These are phyloP conservation scores for Ceratobasidium sp. DNA, from an alignment of 1,284 basidiomycete species.

Conservation along the genomic window DNA sequence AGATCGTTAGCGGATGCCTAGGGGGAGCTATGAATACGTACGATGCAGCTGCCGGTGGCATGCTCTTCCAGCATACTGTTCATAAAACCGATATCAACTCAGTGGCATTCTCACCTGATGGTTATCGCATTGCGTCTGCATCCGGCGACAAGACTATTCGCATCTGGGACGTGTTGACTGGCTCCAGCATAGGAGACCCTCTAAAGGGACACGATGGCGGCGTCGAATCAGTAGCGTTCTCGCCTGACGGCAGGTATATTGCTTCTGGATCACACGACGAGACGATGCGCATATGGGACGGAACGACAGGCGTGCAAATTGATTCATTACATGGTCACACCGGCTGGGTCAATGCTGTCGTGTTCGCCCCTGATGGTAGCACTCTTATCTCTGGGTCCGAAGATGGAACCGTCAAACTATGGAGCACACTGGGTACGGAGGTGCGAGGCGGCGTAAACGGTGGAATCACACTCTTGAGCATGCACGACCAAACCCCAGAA, in stretches of 20 bases:
- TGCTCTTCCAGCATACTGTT: slow-evolving; percentile 48
- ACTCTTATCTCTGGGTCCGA: slow-evolving; percentile 57
- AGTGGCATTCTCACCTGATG: slow-evolving; percentile 7
- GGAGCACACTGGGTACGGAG: slow-evolving; percentile 52
- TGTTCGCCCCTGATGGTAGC: slow-evolving; percentile 61
- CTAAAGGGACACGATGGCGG: neutral
- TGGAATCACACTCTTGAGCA: no score
- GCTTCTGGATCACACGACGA: neutral
- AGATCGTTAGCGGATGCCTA: slow-evolving; percentile 30
- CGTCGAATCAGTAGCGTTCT: neutral
- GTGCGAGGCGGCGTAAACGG: no score
- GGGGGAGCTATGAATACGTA: slow-evolving; percentile 43
- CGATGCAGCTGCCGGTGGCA: slow-evolving; percentile 30
- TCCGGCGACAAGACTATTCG: neutral
- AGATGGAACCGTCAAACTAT: slow-evolving; percentile 62
- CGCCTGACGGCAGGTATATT: slow-evolving; percentile 13
- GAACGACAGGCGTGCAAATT: neutral
- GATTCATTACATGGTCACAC: slow-evolving; percentile 58
- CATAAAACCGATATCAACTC: neutral
- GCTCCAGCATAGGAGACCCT: neutral
- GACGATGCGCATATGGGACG: slow-evolving; percentile 21
- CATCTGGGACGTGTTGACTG: neutral
- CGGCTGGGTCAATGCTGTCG: slow-evolving; percentile 61
- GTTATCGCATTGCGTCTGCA: slow-evolving; percentile 1
- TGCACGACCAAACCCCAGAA: no score